Conservation (phyloP, 2,329 filamentous ascomycete genomes). For the Plenodomus tracheiphilus region DNA sequence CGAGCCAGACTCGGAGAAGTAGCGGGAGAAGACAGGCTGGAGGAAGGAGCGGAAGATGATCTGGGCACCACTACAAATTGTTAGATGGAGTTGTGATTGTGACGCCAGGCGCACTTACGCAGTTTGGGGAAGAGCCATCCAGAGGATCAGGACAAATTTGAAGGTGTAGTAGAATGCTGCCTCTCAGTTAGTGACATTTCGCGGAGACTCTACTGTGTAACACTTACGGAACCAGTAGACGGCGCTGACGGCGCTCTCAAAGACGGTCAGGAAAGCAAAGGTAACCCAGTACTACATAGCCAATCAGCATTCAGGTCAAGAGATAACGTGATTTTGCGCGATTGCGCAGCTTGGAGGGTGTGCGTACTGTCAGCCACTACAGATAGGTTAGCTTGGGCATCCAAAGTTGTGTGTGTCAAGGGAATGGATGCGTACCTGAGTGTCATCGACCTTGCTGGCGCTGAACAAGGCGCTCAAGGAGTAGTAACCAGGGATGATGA, state of each 20-base stretch:
- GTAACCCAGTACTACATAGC: constrained; percentile 76
- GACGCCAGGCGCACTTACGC: constrained; percentile 63
- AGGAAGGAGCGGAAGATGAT: constrained; percentile 96
- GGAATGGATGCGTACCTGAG: constrained; percentile 63
- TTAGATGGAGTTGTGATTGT: constrained; percentile 9
- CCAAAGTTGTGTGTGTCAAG: constrained; percentile 14
- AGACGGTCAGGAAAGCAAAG: constrained; percentile 78
- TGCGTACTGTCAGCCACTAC: constrained; percentile 65
- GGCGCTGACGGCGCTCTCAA: constrained; percentile 81
- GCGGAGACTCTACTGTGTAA: background rate
- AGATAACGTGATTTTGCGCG: background rate
- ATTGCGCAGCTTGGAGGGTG: background rate
- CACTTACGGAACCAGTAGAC: constrained; percentile 80
- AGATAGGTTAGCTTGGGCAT: constrained; percentile 44
- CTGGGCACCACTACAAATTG: constrained; percentile 76
- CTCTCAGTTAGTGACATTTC: constrained; percentile 14
- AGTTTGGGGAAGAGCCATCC: constrained; percentile 95
- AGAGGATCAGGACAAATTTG: constrained; percentile 97
- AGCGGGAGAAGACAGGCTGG: constrained; percentile 86
- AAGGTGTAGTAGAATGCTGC: constrained; percentile 98
- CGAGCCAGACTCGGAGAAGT: constrained; percentile 74
- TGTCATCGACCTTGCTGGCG: constrained; percentile 72
- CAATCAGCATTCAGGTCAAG: background rate
- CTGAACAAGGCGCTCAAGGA: constrained; percentile 78
- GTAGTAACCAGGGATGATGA: constrained; percentile 82